Evolutionary conservation across 768 basidiomycete species (phyloP).

Genomic region (Panaeolus papilionaceus): DNA sequence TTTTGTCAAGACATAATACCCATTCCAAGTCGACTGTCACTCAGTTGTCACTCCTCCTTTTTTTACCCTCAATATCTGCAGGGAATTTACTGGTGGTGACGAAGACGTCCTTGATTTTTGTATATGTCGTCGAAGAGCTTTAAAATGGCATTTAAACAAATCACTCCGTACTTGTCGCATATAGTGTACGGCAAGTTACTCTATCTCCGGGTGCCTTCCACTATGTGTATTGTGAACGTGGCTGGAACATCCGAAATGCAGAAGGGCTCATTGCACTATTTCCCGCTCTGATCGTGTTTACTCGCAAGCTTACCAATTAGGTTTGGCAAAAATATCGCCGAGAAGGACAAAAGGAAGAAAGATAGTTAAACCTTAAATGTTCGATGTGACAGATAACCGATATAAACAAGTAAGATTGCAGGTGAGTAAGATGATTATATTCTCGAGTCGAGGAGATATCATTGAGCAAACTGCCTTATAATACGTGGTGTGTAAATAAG

Average conservation of each 20-base stretch:
- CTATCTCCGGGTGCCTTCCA: too few relatives aligned
- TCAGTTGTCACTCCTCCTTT: background rate
- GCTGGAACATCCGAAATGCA: too few relatives aligned
- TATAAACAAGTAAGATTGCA: too few relatives aligned
- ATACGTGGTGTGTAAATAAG: too few relatives aligned
- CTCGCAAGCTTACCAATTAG: background rate
- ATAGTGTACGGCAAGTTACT: background rate
- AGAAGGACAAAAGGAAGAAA: background rate
- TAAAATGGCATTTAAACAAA: background rate
- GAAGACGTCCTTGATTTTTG: background rate
- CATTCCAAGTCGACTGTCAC: background rate
- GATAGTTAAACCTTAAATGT: background rate
- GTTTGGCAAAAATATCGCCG: background rate
- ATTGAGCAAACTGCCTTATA: too few relatives aligned
- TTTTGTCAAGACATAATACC: constrained; percentile 50
- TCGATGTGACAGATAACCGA: background rate
- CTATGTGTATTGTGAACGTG: too few relatives aligned
- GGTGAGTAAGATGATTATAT: too few relatives aligned
- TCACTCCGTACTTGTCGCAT: background rate
- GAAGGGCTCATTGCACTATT: too few relatives aligned
- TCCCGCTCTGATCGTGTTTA: background rate
- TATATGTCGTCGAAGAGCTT: background rate
- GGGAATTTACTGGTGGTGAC: too few relatives aligned
- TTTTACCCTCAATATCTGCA: too few relatives aligned
- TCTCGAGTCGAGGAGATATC: too few relatives aligned